Evolutionary conservation across 192 early-diverging fungal genomes (phyloP), one percentile per base, ranked within the genome.

Genomic region (Rhizophagus sp.): DNA sequence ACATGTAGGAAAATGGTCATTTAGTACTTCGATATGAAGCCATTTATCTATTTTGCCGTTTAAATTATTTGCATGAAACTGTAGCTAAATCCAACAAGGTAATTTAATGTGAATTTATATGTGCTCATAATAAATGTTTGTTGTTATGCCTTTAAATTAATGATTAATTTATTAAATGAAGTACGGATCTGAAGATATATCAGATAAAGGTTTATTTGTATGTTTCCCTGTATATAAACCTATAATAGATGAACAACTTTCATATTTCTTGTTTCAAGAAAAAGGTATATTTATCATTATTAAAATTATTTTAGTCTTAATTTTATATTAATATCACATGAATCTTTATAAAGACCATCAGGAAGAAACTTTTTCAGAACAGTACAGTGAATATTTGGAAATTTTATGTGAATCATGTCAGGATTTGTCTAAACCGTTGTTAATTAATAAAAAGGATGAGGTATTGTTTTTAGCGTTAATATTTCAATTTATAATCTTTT

Each of bases 11-110:
- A 34, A 25, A 50, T 66, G 1, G 10, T 22, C 12, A 41, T 30
- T 36, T 79, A 9, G 77, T 15, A 36, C 77, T 79, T 57, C 66
- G 64, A 19, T 79, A 79, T 79, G 77, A 79, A 68, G 77, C 77
- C 2, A 69, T 79, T 69, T 15, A 61, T 41, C 22, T 79, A 36
- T 79, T 44, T 17, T 22, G 33, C 39, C 41, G n/a, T 9, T 69
- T 78, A 39, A 47, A 15, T 50, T 68, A 3, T 10, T 44, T 79
- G 67, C 12, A 13, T 39, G 25, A 69, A 36, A 30, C 44, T 47
- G 1, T 47, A 12, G 11, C 30, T 30, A 22, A 57, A n/a, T 19
- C 52, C 19, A 7, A 57, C 52, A 57, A 57, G 52, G 52, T 57
- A 57, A 6, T 4, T 57, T 57, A 7, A 57, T 19, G 13, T 57